Evolutionary conservation across 768 basidiomycete species (phyloP).

Genomic region (Chalciporus chontae): DNA sequence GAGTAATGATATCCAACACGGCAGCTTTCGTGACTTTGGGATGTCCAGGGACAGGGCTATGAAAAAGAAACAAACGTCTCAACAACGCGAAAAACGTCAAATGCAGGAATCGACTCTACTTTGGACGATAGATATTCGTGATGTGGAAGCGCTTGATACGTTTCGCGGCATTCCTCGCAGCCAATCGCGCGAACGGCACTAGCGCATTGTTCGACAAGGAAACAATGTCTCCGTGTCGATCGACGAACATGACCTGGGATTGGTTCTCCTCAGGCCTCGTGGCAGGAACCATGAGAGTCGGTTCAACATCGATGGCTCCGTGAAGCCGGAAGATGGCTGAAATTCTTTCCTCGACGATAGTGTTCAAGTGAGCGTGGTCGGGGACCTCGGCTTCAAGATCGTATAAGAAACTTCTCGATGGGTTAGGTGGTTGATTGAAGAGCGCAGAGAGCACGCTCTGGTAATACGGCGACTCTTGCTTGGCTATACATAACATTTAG

Average conservation of each 20-base stretch:
- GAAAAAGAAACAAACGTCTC: background rate
- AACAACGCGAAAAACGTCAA: background rate
- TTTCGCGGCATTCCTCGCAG: conserved; percentile 60
- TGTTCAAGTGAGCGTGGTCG: conserved; percentile 67
- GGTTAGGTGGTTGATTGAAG: conserved; percentile 69
- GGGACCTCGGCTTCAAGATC: conserved; percentile 66
- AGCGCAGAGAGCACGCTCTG: conserved; percentile 74
- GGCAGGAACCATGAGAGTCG: conserved; percentile 78
- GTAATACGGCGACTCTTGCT: conserved; percentile 78
- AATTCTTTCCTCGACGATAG: conserved; percentile 74
- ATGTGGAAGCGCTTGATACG: conserved; percentile 86
- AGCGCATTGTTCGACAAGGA: conserved; percentile 69
- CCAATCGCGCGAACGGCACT: conserved; percentile 76
- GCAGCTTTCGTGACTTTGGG: conserved; percentile 72
- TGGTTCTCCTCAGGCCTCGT: conserved; percentile 60
- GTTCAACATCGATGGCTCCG: conserved; percentile 85
- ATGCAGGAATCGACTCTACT: conserved; percentile 37
- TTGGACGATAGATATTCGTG: conserved; percentile 65
- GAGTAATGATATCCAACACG: conserved; percentile 80
- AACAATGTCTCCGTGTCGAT: conserved; percentile 75
- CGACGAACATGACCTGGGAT: conserved; percentile 70
- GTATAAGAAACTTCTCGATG: conserved; percentile 67
- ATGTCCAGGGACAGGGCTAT: conserved; percentile 65
- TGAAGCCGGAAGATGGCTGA: conserved; percentile 80
- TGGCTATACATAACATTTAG: conserved; percentile 40